phyloP scores from a whole-genome alignment of 495 filamentous ascomycete genomes.

The Penicillium verhagenii region DNA sequence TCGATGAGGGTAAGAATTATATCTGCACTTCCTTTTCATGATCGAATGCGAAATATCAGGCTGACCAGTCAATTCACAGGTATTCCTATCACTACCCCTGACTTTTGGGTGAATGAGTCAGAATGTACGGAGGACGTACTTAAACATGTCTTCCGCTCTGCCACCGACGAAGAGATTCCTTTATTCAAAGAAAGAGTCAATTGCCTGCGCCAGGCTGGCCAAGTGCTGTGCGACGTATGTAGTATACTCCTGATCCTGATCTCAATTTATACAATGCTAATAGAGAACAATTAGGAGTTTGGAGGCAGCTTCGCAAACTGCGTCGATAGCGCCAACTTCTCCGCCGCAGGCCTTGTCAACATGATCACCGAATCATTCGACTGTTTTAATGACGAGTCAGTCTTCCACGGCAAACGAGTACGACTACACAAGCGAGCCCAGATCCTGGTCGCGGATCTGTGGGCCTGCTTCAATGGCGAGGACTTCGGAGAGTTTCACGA shows the following conservation, averaged over 20 bases:
- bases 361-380: conserved; percentile 73
- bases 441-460: conserved; percentile 91
- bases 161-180: conserved; percentile 83
- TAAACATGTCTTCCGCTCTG: conserved; percentile 78
- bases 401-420: conserved; percentile 69
- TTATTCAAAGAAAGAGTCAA: conserved; percentile 73
- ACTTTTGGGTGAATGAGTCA: conserved; percentile 80
- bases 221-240: conserved; percentile 78
- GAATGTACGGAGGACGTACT: conserved; percentile 74
- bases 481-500: conserved; percentile 82
- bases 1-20: conserved; percentile 72
- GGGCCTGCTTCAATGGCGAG: conserved; percentile 88
- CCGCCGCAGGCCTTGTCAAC: conserved; percentile 82
- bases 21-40: neutral
- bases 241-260: neutral
- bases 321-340: conserved; percentile 71
- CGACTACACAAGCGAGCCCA: conserved; percentile 91
- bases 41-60: neutral
- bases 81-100: conserved; percentile 84
- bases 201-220: conserved; percentile 82
- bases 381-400: conserved; percentile 80
- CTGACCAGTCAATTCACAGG: conserved; percentile 40
- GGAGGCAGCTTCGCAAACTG: conserved; percentile 71
- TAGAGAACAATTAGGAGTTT: conserved; percentile 60
- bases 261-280: neutral